These are phyloP conservation scores for Populus pruinosa DNA, from an alignment of 345 rosid genomes.

Conservation along the genomic window DNA sequence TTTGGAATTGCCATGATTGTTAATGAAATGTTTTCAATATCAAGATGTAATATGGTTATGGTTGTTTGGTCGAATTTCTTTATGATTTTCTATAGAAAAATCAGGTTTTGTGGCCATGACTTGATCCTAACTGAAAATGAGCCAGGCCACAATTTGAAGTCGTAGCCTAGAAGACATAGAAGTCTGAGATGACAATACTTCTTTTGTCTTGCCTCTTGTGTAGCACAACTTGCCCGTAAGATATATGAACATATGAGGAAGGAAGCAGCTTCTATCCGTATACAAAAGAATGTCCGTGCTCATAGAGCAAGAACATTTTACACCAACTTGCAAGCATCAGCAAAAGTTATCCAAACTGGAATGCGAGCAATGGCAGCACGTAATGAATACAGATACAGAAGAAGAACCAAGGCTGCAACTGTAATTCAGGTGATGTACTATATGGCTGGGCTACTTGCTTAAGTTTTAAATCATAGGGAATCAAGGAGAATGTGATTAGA, in stretches of 20 bases:
- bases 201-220: constrained; percentile 12
- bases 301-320: constrained; percentile 42
- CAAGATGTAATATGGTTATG: background rate
- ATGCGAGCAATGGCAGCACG: constrained; percentile 56
- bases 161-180: background rate
- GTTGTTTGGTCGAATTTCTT: background rate
- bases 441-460: background rate
- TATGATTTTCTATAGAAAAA: background rate
- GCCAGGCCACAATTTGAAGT: background rate
- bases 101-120: background rate
- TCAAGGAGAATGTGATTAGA: background rate
- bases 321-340: constrained; percentile 39
- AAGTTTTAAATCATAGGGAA: background rate
- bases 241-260: constrained; percentile 47
- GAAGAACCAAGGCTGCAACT: constrained; percentile 56
- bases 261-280: constrained; percentile 49
- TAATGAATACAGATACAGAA: constrained; percentile 44
- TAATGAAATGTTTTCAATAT: background rate
- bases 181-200: constrained; percentile 4
- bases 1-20: background rate
- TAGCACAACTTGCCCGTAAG: constrained; percentile 60
- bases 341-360: constrained; percentile 54
- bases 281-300: constrained; percentile 47
- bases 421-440: constrained; percentile 44
- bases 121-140: background rate